Percentiles rank a stretch among this genome's conserved stretches.
phyloP scores from a whole-genome alignment of 2,329 filamentous ascomycete species.

The Nemania sp. region DNA sequence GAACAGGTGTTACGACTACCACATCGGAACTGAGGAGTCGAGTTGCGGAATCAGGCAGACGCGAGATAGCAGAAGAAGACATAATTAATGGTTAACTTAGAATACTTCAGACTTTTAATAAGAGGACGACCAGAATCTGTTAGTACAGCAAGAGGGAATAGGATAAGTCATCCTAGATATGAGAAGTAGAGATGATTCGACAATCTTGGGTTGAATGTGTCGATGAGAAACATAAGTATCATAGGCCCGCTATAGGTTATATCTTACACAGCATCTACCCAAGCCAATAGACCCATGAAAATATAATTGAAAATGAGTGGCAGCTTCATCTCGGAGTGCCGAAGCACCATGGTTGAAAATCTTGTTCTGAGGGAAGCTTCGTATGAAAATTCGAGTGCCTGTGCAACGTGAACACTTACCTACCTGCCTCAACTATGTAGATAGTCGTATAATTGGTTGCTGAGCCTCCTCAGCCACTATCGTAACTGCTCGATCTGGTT shows the following conservation, averaged over 20 bases:
- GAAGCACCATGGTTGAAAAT: not conserved
- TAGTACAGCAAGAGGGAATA: not conserved
- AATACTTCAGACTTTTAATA: not conserved
- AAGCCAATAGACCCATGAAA: not conserved
- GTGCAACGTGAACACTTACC: not conserved
- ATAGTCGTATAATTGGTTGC: not conserved
- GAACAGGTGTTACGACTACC: slow-evolving; percentile 68
- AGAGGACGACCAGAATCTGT: not conserved
- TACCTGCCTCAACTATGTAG: not conserved
- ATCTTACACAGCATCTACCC: no score
- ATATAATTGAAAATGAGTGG: not conserved
- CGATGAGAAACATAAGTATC: no score
- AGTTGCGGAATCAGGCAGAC: slow-evolving; percentile 62
- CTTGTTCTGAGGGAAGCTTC: not conserved
- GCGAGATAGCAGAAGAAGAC: slow-evolving; percentile 54
- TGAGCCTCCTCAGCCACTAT: not conserved
- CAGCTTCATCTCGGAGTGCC: not conserved
- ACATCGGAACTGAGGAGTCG: slow-evolving; percentile 71
- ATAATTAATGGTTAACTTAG: slow-evolving; percentile 20
- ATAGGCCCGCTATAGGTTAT: no score
- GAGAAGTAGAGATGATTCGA: not conserved
- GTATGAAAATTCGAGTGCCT: not conserved
- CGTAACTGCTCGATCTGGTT: not conserved
- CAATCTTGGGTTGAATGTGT: not conserved
- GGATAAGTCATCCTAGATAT: not conserved